Percentiles rank a stretch among this genome's conserved stretches.
phyloP scores from a whole-genome alignment of 108 stramenopile genomes.

The Tribonema minus region DNA sequence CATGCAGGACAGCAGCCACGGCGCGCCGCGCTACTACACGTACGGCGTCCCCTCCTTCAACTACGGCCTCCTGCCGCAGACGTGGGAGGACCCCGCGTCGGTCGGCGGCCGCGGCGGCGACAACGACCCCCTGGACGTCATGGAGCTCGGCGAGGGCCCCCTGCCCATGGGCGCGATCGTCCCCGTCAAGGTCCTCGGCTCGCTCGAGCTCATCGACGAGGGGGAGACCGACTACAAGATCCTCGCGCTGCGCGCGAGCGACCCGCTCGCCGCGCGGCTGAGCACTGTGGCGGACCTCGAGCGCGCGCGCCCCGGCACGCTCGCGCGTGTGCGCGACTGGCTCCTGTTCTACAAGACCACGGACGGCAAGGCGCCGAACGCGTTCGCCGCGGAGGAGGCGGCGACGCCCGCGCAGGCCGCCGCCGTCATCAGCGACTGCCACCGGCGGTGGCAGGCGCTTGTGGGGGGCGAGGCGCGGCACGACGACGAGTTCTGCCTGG shows the following conservation, averaged over 20 bases:
- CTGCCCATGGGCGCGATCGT: slow-evolving; percentile 82
- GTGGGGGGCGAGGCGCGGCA: slow-evolving; percentile 5
- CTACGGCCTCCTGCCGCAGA: slow-evolving; percentile 92
- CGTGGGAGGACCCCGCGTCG: slow-evolving; percentile 89
- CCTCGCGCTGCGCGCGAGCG: slow-evolving; percentile 74
- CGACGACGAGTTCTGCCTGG: slow-evolving; percentile 24
- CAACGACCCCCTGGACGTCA: slow-evolving; percentile 95
- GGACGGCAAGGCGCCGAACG: slow-evolving; percentile 87
- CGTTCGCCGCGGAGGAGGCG: slow-evolving; percentile 8
- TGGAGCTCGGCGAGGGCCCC: slow-evolving; percentile 78
- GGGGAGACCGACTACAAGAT: slow-evolving; percentile 97
- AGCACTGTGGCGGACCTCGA: slow-evolving; percentile 75
- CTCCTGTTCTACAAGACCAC: slow-evolving; percentile 93
- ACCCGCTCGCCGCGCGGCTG: slow-evolving; percentile 66
- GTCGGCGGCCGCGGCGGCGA: slow-evolving; percentile 80
- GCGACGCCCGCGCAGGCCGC: slow-evolving; percentile 11
- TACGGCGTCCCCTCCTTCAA: slow-evolving; percentile 97
- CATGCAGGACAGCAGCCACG: slow-evolving; percentile 81
- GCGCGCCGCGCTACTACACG: slow-evolving; percentile 86
- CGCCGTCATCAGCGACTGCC: slow-evolving; percentile 9
- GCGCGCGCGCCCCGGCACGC: slow-evolving; percentile 69
- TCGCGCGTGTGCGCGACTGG: slow-evolving; percentile 81
- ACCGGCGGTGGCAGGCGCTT: slow-evolving; percentile 16
- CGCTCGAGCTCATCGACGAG: slow-evolving; percentile 91
- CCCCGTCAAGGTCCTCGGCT: slow-evolving; percentile 81